phyloP scores from a whole-genome alignment of 2,329 filamentous ascomycete species.

The Septoria petroselini region DNA sequence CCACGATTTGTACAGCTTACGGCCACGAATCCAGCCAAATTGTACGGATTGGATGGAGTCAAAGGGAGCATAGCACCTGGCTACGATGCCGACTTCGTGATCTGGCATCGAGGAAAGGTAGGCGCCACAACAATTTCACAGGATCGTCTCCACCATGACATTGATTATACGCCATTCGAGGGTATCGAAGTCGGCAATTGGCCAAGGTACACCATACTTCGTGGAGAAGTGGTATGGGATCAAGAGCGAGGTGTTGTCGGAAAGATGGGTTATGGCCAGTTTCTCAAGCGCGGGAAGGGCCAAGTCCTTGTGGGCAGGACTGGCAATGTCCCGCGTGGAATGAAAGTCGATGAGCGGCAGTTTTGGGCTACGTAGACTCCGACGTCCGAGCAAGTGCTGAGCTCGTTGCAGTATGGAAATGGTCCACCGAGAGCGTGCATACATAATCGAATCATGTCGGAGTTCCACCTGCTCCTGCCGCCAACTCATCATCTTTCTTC shows the following conservation, averaged over 20 bases:
- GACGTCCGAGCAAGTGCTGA: too few relatives aligned
- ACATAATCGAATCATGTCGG: neutral
- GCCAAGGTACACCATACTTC: slow-evolving; percentile 59
- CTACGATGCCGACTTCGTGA: slow-evolving; percentile 46
- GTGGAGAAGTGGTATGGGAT: slow-evolving; percentile 59
- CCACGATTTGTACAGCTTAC: slow-evolving; percentile 48
- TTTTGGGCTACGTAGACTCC: slow-evolving; percentile 29
- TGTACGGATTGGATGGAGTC: slow-evolving; percentile 43
- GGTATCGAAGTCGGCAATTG: slow-evolving; percentile 57
- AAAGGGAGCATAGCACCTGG: slow-evolving; percentile 46
- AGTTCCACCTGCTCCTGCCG: neutral
- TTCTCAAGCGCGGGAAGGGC: slow-evolving; percentile 40
- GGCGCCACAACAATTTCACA: slow-evolving; percentile 38
- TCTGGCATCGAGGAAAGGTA: slow-evolving; percentile 41
- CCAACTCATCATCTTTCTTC: neutral
- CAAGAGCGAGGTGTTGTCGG: slow-evolving; percentile 49
- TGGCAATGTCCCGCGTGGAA: slow-evolving; percentile 34
- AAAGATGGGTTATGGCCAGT: slow-evolving; percentile 36
- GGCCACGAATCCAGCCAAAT: slow-evolving; percentile 44
- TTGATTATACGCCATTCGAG: slow-evolving; percentile 63
- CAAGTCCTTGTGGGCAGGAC: slow-evolving; percentile 34
- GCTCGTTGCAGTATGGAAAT: too few relatives aligned
- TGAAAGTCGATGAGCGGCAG: slow-evolving; percentile 33
- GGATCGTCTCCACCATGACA: slow-evolving; percentile 56
- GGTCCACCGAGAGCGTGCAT: too few relatives aligned